A percentile compares a stretch with the other conserved stretches of the same genome.
phyloP scores from a whole-genome alignment of 345 rosid species.

The Populus ilicifolia region DNA sequence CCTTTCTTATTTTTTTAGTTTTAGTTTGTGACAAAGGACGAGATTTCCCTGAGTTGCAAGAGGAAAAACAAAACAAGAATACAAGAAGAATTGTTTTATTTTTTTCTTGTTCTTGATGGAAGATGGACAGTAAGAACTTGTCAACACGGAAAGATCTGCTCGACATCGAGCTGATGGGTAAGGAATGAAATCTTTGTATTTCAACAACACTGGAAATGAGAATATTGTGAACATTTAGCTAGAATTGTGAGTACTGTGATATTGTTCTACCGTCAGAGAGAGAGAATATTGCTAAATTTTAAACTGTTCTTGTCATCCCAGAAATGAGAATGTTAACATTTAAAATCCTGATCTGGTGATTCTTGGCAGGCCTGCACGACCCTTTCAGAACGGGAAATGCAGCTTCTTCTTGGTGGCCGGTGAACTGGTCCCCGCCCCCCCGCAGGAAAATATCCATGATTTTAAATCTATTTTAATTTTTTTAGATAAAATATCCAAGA shows the following conservation, averaged over 20 bases:
- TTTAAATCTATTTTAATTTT: too few species aligned
- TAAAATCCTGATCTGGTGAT: background rate
- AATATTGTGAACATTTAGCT: too few species aligned
- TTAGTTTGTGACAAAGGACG: too few species aligned
- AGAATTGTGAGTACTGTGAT: slow-evolving; percentile 3
- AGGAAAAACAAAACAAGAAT: too few species aligned
- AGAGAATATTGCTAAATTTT: background rate
- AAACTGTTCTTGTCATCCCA: background rate
- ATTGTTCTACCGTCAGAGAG: slow-evolving; percentile 2
- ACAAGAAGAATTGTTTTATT: too few species aligned
- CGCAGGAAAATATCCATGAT: background rate
- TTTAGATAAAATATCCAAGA: too few species aligned
- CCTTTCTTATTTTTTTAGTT: too few species aligned
- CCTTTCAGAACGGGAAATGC: background rate
- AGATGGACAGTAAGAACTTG: too few species aligned
- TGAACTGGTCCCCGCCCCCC: background rate
- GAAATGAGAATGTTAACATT: background rate
- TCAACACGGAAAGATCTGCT: too few species aligned
- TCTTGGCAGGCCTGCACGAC: slow-evolving; percentile 6
- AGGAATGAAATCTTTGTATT: slow-evolving; percentile 26
- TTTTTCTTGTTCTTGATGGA: background rate
- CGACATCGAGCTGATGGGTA: background rate
- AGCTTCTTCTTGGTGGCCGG: background rate
- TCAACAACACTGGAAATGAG: background rate
- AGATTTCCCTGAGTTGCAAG: too few species aligned